These are phyloP conservation scores for Cytospora mali DNA, from an alignment of 2,329 filamentous ascomycete species.

Conservation along the genomic window DNA sequence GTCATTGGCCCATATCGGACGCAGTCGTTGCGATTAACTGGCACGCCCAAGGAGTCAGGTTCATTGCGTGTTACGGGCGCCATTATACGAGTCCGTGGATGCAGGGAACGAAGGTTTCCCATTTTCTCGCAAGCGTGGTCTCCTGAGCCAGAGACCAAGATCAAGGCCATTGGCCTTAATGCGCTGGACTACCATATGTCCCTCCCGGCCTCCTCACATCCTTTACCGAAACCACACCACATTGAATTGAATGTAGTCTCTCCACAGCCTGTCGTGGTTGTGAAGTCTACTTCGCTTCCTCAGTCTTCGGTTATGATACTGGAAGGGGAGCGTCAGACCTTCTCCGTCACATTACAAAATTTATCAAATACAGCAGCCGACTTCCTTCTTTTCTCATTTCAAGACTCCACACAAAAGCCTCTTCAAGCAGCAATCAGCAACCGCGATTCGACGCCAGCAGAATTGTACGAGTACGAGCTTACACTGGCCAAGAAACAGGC, in stretches of 20 bases:
- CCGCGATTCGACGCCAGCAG: conserved; percentile 75
- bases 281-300: conserved; percentile 76
- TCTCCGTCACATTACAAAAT: conserved; percentile 81
- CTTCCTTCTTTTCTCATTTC: conserved; percentile 84
- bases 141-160: conserved; percentile 67
- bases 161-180: conserved; percentile 73
- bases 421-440: conserved; percentile 74
- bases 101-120: conserved; percentile 79
- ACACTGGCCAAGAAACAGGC: conserved; percentile 76
- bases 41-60: conserved; percentile 68
- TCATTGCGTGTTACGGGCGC: conserved; percentile 76
- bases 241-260: conserved; percentile 75
- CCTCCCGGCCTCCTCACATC: conserved; percentile 40
- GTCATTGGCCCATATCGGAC: conserved; percentile 80
- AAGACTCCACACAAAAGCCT: conserved; percentile 81
- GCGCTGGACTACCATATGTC: conserved; percentile 54
- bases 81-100: conserved; percentile 76
- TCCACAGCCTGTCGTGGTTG: conserved; percentile 73
- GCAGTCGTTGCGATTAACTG: conserved; percentile 73
- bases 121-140: conserved; percentile 81
- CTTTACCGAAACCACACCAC: conserved; percentile 48
- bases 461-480: conserved; percentile 84
- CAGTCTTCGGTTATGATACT: conserved; percentile 91
- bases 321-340: conserved; percentile 80
- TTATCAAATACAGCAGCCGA: conserved; percentile 76